These are phyloP conservation scores for Thelephora aurantiotincta DNA, from an alignment of 768 basidiomycete genomes.

Conservation along the genomic window DNA sequence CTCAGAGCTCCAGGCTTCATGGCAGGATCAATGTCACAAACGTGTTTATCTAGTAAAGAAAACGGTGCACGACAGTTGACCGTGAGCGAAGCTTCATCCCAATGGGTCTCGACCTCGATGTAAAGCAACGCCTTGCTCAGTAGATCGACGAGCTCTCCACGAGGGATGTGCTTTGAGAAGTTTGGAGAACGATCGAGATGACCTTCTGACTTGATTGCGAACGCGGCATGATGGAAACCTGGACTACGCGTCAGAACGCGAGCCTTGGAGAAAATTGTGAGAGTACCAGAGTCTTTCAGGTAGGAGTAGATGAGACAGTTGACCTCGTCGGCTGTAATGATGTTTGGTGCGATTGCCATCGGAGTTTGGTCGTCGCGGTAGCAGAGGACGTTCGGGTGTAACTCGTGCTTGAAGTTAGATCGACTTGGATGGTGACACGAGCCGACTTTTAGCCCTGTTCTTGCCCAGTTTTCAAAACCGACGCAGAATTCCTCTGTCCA, in stretches of 20 bases:
- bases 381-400: not conserved
- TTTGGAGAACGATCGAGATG: slow-evolving; percentile 56
- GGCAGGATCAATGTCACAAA: slow-evolving; percentile 42
- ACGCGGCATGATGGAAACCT: slow-evolving; percentile 79
- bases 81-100: slow-evolving; percentile 47
- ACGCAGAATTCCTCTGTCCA: no score
- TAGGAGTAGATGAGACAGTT: slow-evolving; percentile 81
- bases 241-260: slow-evolving; percentile 5
- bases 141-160: slow-evolving; percentile 72
- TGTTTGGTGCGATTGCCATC: slow-evolving; percentile 27
- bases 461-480: no score
- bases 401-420: no score
- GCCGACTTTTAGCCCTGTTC: no score
- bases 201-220: slow-evolving; percentile 62
- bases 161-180: slow-evolving; percentile 59
- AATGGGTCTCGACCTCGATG: slow-evolving; percentile 73
- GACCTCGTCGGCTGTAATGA: slow-evolving; percentile 68
- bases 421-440: no score
- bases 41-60: slow-evolving; percentile 61
- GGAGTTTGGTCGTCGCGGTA: not conserved
- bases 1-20: slow-evolving; percentile 2
- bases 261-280: not conserved
- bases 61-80: slow-evolving; percentile 57
- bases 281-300: slow-evolving; percentile 64
- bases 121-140: slow-evolving; percentile 72